Percentiles rank a stretch among this genome's conserved stretches.
These are phyloP conservation scores for Chalara sp. DNA, from an alignment of 2,329 filamentous ascomycete species.

Conservation along the genomic window DNA sequence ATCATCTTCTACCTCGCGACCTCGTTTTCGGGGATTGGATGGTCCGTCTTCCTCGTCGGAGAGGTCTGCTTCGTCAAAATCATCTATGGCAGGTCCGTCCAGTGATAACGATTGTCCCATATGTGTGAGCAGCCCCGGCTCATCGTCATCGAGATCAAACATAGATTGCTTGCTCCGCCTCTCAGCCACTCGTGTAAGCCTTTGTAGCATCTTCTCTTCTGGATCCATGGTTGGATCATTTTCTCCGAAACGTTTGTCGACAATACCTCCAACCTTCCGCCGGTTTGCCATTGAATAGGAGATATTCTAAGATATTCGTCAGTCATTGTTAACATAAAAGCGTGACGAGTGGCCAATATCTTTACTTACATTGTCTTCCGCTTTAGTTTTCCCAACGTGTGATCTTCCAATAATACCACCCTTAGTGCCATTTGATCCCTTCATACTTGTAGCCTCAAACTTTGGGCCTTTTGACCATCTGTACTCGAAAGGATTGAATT, in stretches of 20 bases:
- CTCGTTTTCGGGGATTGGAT: conserved; percentile 47
- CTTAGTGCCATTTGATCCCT: conserved; percentile 44
- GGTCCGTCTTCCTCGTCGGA: conserved; percentile 51
- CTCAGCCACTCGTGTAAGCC: conserved; percentile 86
- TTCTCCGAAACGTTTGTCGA: conserved; percentile 93
- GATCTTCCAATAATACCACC: conserved; percentile 62
- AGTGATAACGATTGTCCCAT: conserved; percentile 69
- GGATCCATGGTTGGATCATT: conserved; percentile 89
- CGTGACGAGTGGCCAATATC: too few species aligned
- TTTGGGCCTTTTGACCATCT: conserved; percentile 77
- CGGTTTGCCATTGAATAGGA: conserved; percentile 71
- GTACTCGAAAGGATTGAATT: conserved; percentile 97
- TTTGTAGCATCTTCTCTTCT: conserved; percentile 85
- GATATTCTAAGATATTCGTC: background rate
- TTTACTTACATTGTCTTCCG: background rate
- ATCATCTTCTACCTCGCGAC: conserved; percentile 44
- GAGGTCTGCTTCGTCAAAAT: conserved; percentile 66
- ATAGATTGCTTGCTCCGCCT: conserved; percentile 69
- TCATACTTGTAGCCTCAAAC: conserved; percentile 72
- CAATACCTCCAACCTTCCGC: conserved; percentile 85
- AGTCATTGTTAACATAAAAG: too few species aligned
- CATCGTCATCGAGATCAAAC: conserved; percentile 87
- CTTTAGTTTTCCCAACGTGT: background rate
- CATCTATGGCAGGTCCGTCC: conserved; percentile 52
- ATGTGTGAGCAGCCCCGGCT: conserved; percentile 69